These are phyloP conservation scores for Drosera capensis DNA, from an alignment of 148 eudicot genomes.

Conservation along the genomic window DNA sequence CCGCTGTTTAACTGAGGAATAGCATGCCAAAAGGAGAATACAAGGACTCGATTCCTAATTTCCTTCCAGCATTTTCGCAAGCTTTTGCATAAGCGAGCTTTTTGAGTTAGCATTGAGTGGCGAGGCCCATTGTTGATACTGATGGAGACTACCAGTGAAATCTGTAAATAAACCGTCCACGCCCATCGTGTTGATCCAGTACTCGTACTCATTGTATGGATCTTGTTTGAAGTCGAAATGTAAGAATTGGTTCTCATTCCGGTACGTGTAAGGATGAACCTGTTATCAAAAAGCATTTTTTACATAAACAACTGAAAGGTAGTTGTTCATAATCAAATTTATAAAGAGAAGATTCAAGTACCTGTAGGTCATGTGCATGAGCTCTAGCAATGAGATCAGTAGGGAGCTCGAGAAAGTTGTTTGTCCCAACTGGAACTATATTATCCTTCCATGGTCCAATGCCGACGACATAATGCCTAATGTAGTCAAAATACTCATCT, in stretches of 20 bases:
- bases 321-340: too few relatives aligned
- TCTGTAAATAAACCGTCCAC: slow-evolving; percentile 93
- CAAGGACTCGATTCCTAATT: slow-evolving; percentile 7
- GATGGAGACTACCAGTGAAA: slow-evolving; percentile 82
- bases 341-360: too few relatives aligned
- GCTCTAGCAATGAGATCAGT: slow-evolving; percentile 96
- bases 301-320: background rate
- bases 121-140: slow-evolving; percentile 58
- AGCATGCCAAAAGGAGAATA: too few relatives aligned
- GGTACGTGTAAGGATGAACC: slow-evolving; percentile 92
- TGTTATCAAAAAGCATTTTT: slow-evolving; percentile 8
- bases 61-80: slow-evolving; percentile 24
- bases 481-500: slow-evolving; percentile 63
- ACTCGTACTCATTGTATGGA: slow-evolving; percentile 60
- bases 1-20: too few relatives aligned
- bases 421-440: slow-evolving; percentile 42
- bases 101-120: slow-evolving; percentile 17
- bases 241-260: slow-evolving; percentile 61
- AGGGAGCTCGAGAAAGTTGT: slow-evolving; percentile 60
- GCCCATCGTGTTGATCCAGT: slow-evolving; percentile 68
- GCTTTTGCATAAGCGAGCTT: slow-evolving; percentile 25
- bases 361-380: slow-evolving; percentile 63
- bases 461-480: slow-evolving; percentile 65
- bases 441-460: slow-evolving; percentile 99
- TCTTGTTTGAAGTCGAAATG: slow-evolving; percentile 75